These are phyloP conservation scores for Trichoderma reesei DNA, from an alignment of 495 filamentous ascomycete genomes.

Conservation along the genomic window DNA sequence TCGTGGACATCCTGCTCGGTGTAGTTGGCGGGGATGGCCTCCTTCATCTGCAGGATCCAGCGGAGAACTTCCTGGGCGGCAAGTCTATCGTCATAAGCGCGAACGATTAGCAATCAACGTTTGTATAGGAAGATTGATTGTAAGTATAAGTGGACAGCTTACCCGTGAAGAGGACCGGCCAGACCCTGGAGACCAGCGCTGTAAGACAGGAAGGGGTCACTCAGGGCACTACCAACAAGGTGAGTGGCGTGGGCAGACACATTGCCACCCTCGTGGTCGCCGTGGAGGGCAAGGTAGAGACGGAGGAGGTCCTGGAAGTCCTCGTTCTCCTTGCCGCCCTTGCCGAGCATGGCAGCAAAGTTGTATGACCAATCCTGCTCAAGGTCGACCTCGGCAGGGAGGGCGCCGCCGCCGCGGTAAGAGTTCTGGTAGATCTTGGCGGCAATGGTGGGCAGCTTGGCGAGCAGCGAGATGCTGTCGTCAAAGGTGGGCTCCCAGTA, in stretches of 20 bases:
- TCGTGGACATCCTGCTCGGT: constrained; percentile 67
- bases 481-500: constrained; percentile 99
- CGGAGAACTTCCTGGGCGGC: constrained; percentile 95
- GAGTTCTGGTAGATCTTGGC: constrained; percentile 94
- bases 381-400: constrained; percentile 67
- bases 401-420: constrained; percentile 63
- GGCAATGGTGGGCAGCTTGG: constrained; percentile 92
- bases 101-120: not conserved
- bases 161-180: constrained; percentile 88
- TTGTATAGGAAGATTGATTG: constrained; percentile 2
- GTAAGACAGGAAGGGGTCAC: constrained; percentile 92
- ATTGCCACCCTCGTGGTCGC: constrained; percentile 97
- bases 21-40: constrained; percentile 67
- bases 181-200: constrained; percentile 92
- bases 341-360: constrained; percentile 93
- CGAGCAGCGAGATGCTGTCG: constrained; percentile 85
- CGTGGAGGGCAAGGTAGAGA: constrained; percentile 90
- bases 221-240: constrained; percentile 89
- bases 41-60: constrained; percentile 92
- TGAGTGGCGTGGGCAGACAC: constrained; percentile 97
- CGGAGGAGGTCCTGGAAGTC: constrained; percentile 93
- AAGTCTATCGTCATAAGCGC: constrained; percentile 35
- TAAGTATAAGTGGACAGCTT: constrained; percentile 15
- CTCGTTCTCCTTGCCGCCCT: constrained; percentile 71
- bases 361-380: constrained; percentile 97